Conservation (phyloP, 352 stramenopile genomes). For the Phytophthora hibernalis region DNA sequence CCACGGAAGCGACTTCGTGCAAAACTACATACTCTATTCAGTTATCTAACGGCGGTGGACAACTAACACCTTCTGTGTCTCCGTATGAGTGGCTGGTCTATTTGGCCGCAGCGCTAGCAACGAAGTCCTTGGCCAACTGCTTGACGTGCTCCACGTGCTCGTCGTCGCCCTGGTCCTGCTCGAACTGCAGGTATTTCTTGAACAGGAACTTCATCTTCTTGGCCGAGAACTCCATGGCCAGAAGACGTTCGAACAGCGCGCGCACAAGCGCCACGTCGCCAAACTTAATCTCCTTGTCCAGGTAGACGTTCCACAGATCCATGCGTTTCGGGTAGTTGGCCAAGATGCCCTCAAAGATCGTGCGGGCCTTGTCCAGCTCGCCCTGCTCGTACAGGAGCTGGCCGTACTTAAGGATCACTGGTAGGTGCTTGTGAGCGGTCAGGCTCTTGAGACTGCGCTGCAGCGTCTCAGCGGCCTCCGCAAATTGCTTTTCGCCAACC, state of each 20-base stretch:
- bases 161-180: slow-evolving; percentile 93
- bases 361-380: slow-evolving; percentile 94
- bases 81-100: slow-evolving; percentile 21
- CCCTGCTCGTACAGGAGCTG: slow-evolving; percentile 96
- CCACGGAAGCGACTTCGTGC: slow-evolving; percentile 13
- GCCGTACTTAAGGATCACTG: slow-evolving; percentile 95
- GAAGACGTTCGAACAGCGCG: slow-evolving; percentile 91
- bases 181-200: slow-evolving; percentile 96
- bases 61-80: neutral
- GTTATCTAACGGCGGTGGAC: slow-evolving; percentile 23
- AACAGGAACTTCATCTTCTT: slow-evolving; percentile 99
- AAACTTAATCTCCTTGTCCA: slow-evolving; percentile 98
- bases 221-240: slow-evolving; percentile 94
- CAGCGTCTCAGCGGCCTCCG: slow-evolving; percentile 87
- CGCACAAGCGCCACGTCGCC: slow-evolving; percentile 85
- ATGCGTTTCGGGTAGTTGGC: slow-evolving; percentile 96
- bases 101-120: slow-evolving; percentile 75
- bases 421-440: slow-evolving; percentile 94
- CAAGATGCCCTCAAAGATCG: slow-evolving; percentile 95
- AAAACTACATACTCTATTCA: slow-evolving; percentile 55
- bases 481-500: slow-evolving; percentile 73
- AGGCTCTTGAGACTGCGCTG: slow-evolving; percentile 94
- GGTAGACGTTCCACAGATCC: slow-evolving; percentile 97
- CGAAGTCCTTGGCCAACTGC: slow-evolving; percentile 94
- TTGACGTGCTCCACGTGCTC: slow-evolving; percentile 92